A percentile compares a stretch with the other conserved stretches of the same genome.
phyloP scores from a whole-genome alignment of 495 filamentous ascomycete species.

The Haplographium delicatum region DNA sequence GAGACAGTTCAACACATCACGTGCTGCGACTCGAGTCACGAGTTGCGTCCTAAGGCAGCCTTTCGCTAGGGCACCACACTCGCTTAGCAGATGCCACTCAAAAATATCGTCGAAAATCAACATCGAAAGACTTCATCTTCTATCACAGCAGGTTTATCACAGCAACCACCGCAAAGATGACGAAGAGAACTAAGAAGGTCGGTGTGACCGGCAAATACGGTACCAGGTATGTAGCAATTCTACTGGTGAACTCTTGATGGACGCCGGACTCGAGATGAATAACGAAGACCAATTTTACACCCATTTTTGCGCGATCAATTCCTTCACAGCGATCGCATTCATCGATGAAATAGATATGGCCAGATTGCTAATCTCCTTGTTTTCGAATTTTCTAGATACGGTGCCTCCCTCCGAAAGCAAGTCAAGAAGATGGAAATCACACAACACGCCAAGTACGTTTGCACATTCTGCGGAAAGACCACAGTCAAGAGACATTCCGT shows the following conservation, averaged over 20 bases:
- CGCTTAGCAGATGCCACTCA: conserved; percentile 7
- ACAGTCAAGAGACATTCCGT: conserved; percentile 87
- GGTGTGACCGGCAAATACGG: conserved; percentile 65
- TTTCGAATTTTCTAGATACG: conserved; percentile 59
- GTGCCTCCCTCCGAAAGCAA: conserved; percentile 99
- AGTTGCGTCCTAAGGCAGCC: neutral
- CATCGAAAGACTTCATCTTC: conserved; percentile 18
- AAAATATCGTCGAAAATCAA: conserved; percentile 18
- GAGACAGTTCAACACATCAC: no score
- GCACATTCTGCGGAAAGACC: conserved; percentile 92
- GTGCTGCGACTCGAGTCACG: neutral
- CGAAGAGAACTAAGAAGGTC: conserved; percentile 98
- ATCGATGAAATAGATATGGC: no score
- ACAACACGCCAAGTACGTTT: conserved; percentile 90
- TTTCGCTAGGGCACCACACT: conserved; percentile 3
- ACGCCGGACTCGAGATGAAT: no score
- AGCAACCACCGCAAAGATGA: conserved; percentile 63
- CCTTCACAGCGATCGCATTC: no score
- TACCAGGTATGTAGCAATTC: conserved; percentile 50
- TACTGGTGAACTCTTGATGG: no score
- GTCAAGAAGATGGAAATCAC: conserved; percentile 99
- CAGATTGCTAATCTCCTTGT: conserved; percentile 6
- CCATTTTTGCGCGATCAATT: no score
- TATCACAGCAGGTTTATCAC: conserved; percentile 25
- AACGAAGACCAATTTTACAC: no score